Conservation (phyloP, 176 grass and related monocot genomes). For the Cocos nucifera region DNA sequence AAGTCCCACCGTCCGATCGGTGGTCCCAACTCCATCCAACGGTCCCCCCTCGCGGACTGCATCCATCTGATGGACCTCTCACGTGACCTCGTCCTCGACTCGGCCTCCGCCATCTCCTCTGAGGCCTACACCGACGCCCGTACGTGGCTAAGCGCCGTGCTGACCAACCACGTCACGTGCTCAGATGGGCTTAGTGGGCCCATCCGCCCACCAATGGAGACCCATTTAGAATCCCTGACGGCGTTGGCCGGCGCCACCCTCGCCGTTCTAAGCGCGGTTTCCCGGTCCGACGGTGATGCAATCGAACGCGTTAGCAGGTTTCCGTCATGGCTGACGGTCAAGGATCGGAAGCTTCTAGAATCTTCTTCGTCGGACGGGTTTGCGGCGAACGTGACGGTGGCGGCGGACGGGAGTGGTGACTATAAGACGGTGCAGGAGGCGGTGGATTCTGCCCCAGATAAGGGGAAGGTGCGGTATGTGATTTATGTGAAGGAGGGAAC, state of each 20-base stretch:
- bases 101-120: conserved; percentile 3
- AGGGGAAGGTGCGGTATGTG: conserved; percentile 30
- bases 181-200: conserved; percentile 31
- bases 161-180: conserved; percentile 78
- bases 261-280: conserved; percentile 6
- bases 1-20: too few species aligned
- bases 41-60: conserved; percentile 36
- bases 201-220: conserved; percentile 1
- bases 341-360: conserved; percentile 27
- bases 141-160: conserved; percentile 50
- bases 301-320: background rate
- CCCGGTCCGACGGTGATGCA: too few species aligned
- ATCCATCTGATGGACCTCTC: conserved; percentile 40
- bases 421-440: conserved; percentile 33
- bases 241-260: conserved; percentile 32
- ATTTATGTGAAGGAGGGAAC: conserved; percentile 50
- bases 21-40: conserved; percentile 1
- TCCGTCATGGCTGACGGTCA: conserved; percentile 26
- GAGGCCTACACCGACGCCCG: conserved; percentile 27
- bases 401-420: conserved; percentile 36
- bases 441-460: conserved; percentile 37
- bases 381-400: conserved; percentile 35
- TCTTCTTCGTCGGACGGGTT: background rate
- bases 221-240: conserved; percentile 23
- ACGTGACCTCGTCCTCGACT: conserved; percentile 29